Percentiles rank a stretch among this genome's conserved stretches.
phyloP scores from a whole-genome alignment of 176 grass and related monocot genomes.

The Paspalum vaginatum region DNA sequence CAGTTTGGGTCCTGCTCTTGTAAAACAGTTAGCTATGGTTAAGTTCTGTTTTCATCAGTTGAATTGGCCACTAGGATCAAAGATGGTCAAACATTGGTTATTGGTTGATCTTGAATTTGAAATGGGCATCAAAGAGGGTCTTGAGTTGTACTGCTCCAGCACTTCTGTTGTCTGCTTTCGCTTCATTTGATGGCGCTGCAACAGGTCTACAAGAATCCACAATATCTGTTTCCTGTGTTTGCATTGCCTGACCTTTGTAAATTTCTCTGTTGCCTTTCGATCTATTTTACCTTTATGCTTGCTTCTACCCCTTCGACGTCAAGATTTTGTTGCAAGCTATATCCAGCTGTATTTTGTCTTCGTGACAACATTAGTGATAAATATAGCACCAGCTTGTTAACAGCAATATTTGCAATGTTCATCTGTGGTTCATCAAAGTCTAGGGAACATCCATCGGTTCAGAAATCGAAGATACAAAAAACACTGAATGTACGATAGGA shows the following conservation, averaged over 20 bases:
- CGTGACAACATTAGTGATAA: neutral
- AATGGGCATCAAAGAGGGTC: neutral
- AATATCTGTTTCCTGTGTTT: neutral
- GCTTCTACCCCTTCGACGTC: neutral
- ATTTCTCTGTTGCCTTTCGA: slow-evolving; percentile 10
- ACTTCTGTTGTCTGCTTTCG: neutral
- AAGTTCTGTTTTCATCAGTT: slow-evolving; percentile 47
- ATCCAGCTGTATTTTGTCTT: neutral
- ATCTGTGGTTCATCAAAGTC: too few relatives aligned
- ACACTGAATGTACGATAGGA: neutral
- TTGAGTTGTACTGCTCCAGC: neutral
- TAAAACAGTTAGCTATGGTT: slow-evolving; percentile 47
- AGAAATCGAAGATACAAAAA: neutral
- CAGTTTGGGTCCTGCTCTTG: slow-evolving; percentile 38
- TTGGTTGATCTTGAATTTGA: slow-evolving; percentile 1
- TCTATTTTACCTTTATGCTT: neutral
- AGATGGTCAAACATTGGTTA: slow-evolving; percentile 25
- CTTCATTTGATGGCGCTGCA: neutral
- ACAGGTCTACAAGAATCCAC: neutral
- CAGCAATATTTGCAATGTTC: neutral
- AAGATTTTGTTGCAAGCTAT: neutral
- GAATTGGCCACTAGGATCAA: slow-evolving; percentile 35
- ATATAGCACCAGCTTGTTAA: neutral
- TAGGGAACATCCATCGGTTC: neutral
- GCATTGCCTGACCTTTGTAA: neutral